Conservation (phyloP, 2,329 filamentous ascomycete genomes). For the Cordyceps pruinosa region DNA sequence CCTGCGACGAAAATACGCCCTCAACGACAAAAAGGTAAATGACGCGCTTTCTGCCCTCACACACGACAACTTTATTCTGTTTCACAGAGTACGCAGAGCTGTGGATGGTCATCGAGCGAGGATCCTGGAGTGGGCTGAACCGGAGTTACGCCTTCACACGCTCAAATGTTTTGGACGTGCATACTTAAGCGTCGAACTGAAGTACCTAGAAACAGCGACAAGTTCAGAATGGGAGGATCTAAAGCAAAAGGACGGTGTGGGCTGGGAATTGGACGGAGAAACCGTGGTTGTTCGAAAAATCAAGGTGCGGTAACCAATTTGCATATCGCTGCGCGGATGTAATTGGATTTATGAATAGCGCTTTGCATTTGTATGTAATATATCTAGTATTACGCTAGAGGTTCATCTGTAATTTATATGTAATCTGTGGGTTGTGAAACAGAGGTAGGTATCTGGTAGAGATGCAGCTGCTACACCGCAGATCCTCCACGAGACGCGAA, state of each 20-base stretch:
- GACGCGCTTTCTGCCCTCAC: slow-evolving; percentile 62
- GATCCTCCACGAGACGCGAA: no score
- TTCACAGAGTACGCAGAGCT: slow-evolving; percentile 61
- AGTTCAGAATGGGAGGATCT: slow-evolving; percentile 68
- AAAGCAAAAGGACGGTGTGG: slow-evolving; percentile 61
- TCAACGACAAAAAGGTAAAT: slow-evolving; percentile 63
- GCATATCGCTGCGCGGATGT: no score
- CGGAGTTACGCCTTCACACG: slow-evolving; percentile 64
- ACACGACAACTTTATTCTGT: slow-evolving; percentile 75
- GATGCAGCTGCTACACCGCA: no score
- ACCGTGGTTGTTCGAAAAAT: slow-evolving; percentile 68
- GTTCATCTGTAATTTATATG: no score
- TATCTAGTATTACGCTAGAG: not conserved
- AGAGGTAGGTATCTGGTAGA: no score
- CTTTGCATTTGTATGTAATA: no score
- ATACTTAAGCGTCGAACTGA: slow-evolving; percentile 66
- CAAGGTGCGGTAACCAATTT: slow-evolving; percentile 29
- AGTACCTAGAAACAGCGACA: slow-evolving; percentile 62
- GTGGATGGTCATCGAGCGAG: slow-evolving; percentile 76
- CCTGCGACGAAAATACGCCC: slow-evolving; percentile 52
- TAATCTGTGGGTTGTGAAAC: no score
- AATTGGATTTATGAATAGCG: no score
- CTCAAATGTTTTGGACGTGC: slow-evolving; percentile 80
- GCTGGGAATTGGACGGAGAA: slow-evolving; percentile 72
- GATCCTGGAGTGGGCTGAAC: slow-evolving; percentile 75